Evolutionary conservation across 2,329 filamentous ascomycete genomes (phyloP).

Genomic region (Fusarium abutilonis): DNA sequence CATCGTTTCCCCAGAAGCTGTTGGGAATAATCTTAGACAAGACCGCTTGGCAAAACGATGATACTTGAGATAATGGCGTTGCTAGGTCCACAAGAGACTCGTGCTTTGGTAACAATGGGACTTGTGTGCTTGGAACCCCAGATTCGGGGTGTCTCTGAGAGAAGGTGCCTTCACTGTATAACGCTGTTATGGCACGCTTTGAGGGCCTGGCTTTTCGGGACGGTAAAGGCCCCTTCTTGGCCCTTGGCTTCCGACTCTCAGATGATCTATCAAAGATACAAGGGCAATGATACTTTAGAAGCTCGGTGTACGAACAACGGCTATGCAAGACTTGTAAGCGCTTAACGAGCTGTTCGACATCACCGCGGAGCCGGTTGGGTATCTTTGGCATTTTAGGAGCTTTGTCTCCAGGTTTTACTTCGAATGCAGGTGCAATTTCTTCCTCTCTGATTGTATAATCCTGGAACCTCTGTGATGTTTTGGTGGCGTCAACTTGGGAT

Average conservation of each 20-base stretch:
- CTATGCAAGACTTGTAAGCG: conserved; percentile 76
- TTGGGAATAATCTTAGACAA: conserved; percentile 77
- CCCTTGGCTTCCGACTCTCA: conserved; percentile 7
- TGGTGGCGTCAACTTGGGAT: conserved; percentile 68
- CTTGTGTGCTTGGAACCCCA: conserved; percentile 10
- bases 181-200: neutral
- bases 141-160: conserved; percentile 20
- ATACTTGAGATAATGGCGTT: conserved; percentile 74
- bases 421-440: conserved; percentile 67
- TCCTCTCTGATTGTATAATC: conserved; percentile 88
- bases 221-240: conserved; percentile 8
- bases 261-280: conserved; percentile 43
- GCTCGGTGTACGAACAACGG: conserved; percentile 80
- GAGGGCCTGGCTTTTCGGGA: conserved; percentile 9
- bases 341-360: conserved; percentile 66
- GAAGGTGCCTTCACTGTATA: conserved; percentile 24
- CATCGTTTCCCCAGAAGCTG: conserved; percentile 75
- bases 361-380: conserved; percentile 76
- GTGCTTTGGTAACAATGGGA: conserved; percentile 17
- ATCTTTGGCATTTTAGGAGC: conserved; percentile 49
- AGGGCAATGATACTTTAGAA: conserved; percentile 86
- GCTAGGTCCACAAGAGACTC: conserved; percentile 71
- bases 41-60: conserved; percentile 85
- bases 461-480: conserved; percentile 78
- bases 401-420: conserved; percentile 21